Percentiles rank a stretch among this genome's conserved stretches.
Evolutionary conservation across 1,284 basidiomycete species (phyloP).

Genomic region (Vanrija pseudolonga): DNA sequence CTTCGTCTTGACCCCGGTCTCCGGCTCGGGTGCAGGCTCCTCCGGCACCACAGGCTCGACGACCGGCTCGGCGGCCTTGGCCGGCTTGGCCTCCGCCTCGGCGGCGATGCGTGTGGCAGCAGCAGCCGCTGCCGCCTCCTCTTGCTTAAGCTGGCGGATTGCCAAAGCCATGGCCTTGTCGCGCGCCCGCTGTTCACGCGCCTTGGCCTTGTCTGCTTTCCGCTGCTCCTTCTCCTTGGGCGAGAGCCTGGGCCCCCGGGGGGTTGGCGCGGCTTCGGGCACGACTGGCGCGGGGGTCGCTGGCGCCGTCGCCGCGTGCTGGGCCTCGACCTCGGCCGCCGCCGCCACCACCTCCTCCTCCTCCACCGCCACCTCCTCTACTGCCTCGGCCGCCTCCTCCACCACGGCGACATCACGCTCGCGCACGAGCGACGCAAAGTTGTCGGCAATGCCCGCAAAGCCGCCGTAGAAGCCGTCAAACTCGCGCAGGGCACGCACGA

Average conservation of each 20-base stretch:
- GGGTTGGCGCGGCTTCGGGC: background rate
- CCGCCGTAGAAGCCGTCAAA: constrained; percentile 34
- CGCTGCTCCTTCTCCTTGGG: background rate
- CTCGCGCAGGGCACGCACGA: constrained; percentile 21
- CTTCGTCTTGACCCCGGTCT: no score
- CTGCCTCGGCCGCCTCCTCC: constrained; percentile 2
- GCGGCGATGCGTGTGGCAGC: no score
- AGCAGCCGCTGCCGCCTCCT: background rate
- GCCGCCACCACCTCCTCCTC: constrained; percentile 11
- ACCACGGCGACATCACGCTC: background rate
- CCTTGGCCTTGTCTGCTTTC: background rate
- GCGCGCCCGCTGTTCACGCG: background rate
- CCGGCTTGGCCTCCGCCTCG: background rate
- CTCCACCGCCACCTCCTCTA: constrained; percentile 9
- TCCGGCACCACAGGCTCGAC: background rate
- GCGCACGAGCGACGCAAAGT: constrained; percentile 5
- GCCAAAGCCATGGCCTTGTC: constrained; percentile 2
- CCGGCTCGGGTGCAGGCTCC: background rate
- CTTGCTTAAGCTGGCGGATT: background rate
- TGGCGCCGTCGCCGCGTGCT: background rate
- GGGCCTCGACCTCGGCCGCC: constrained; percentile 4
- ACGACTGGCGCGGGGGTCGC: background rate
- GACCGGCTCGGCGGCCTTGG: background rate
- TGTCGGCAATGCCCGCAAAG: constrained; percentile 30
- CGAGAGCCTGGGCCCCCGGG: background rate